Percentiles rank a stretch among this genome's conserved stretches.
These are phyloP conservation scores for Cytospora chrysosperma DNA, from an alignment of 2,329 filamentous ascomycete species.

Conservation along the genomic window DNA sequence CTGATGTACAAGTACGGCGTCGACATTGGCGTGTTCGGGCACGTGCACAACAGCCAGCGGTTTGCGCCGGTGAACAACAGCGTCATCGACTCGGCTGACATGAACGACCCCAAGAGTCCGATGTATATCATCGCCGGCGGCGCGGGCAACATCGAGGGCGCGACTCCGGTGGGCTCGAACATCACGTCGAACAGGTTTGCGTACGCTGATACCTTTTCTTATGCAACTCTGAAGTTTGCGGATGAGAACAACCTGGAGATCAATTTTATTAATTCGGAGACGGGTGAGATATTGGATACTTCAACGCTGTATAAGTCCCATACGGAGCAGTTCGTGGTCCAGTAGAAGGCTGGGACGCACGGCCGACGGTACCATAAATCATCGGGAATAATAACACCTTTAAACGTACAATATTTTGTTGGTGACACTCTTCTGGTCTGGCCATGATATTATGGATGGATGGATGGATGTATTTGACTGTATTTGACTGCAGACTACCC, in stretches of 20 bases:
- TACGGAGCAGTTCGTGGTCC: constrained; percentile 43
- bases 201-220: constrained; percentile 53
- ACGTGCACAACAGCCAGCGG: constrained; percentile 58
- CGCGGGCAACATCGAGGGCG: constrained; percentile 56
- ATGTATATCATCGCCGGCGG: constrained; percentile 58
- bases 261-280: constrained; percentile 49
- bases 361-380: no score
- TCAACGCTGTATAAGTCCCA: constrained; percentile 51
- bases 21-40: constrained; percentile 56
- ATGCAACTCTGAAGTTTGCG: constrained; percentile 47
- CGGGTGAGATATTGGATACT: constrained; percentile 47
- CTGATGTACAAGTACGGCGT: constrained; percentile 57
- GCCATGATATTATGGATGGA: no score
- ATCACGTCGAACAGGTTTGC: constrained; percentile 46
- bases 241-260: constrained; percentile 47
- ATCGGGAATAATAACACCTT: not conserved
- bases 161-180: constrained; percentile 42
- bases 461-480: no score
- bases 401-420: not conserved
- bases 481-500: no score
- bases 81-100: constrained; percentile 36
- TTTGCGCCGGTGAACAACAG: constrained; percentile 43
- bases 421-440: no score
- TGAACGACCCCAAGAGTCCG: constrained; percentile 42
- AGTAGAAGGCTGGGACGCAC: constrained; percentile 30